These are phyloP conservation scores for Basidioascus undulatus DNA, from an alignment of 768 basidiomycete genomes.

Conservation along the genomic window DNA sequence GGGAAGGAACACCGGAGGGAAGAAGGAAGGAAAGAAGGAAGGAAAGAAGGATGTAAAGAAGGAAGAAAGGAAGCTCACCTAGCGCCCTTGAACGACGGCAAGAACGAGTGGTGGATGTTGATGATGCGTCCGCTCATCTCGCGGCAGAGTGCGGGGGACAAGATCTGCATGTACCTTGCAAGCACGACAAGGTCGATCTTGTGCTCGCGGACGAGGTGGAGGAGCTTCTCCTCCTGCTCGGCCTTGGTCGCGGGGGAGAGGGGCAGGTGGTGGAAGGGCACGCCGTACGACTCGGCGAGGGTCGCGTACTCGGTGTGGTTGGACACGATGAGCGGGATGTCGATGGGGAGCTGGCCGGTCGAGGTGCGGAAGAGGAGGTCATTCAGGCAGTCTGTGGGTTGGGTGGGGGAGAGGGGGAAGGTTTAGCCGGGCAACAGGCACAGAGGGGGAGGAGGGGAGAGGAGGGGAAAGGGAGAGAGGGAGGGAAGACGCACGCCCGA, in stretches of 20 bases:
- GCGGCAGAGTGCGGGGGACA: neutral
- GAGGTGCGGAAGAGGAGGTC: neutral
- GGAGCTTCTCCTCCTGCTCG: neutral
- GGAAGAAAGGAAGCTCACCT: too few species aligned
- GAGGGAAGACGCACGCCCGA: too few species aligned
- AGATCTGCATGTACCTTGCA: neutral
- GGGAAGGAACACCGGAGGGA: too few species aligned
- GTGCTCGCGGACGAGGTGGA: neutral
- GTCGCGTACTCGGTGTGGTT: neutral
- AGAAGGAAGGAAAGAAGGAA: too few species aligned
- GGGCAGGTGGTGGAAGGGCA: conserved; percentile 1
- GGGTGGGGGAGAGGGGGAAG: too few species aligned
- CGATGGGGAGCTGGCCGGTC: neutral
- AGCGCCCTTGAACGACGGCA: neutral
- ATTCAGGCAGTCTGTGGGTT: conserved; percentile 1
- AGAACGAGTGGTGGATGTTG: too few species aligned
- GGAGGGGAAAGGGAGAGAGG: too few species aligned
- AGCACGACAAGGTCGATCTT: neutral
- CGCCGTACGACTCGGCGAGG: neutral
- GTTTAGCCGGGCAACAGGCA: too few species aligned
- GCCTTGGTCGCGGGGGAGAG: neutral
- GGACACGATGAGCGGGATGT: neutral
- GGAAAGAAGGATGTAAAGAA: too few species aligned
- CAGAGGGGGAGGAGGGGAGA: too few species aligned
- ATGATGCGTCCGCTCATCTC: too few species aligned